Evolutionary conservation across 75 land plant genomes (phyloP), one percentile per base, ranked within the genome.

Genomic region (Ceratopteris richardii): DNA sequence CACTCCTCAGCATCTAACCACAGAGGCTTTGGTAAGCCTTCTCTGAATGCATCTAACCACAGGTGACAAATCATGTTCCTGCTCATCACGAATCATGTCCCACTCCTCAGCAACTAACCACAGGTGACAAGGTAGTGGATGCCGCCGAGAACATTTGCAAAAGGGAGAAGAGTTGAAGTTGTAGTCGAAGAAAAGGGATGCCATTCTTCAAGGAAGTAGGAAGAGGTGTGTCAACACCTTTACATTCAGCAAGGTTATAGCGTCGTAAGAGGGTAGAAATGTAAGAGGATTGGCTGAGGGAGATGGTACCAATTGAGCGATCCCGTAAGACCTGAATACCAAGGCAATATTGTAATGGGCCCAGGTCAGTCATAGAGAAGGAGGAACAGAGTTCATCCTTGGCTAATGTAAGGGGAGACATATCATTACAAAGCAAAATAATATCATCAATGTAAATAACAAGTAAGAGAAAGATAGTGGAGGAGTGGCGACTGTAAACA

Each of bases 301-400:
- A 10, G 54, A 51, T 51, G n/a, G 18, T 9, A 11, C 54, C 54
- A 51, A 7, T 9, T 10, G 18, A 18, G 22, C 16, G 18, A 18
- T 51, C 54, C 10, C 18, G 54, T 10, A 51, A 51, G 54, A 51
- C 54, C n/a, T 23, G 18, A 51, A 51, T 51, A 10, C 42, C 42
- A 40, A 40, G 42, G 42, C 42, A 40, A 40, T 40, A 40, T 9
- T 40, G 42, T n/a, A n/a, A n/a, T n/a, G n/a, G n/a, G n/a, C n/a
- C n/a, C n/a, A n/a, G n/a, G n/a, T n/a, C n/a, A n/a, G 9, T 9
- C 42, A 40, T 40, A 9, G 42, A 40, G 42, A 40, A 40, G 13
- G 42, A 40, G 9, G 42, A 9, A 40, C 14, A 14, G 42, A 40
- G 42, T 40, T 40, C 42, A 40, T 14, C 14, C 42, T 40, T 40